Evolutionary conservation across 2,329 filamentous ascomycete species (phyloP), one percentile per base, ranked within the genome.

Genomic region (Penicillium aurantiogriseum): DNA sequence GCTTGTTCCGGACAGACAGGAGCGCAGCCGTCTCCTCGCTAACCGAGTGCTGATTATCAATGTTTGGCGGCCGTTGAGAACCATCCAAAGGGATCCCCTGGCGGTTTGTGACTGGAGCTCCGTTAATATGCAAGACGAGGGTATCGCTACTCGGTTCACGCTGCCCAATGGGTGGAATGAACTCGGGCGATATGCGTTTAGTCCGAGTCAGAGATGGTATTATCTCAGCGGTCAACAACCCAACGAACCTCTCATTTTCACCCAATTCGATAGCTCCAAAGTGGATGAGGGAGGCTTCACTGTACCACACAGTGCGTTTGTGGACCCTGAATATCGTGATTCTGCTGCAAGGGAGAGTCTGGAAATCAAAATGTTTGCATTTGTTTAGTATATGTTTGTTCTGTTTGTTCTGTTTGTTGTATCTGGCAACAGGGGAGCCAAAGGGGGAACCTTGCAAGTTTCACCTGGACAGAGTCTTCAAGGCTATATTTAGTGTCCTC

Each of bases 221-320:
- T 66, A 63, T 49, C 42, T 64, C 25, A 52, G 54, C 35, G 39
- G 42, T 25, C 61, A 66, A 56, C 57, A 51, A 51, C 60, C 59
- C 11, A 52, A 63, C 31, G 58, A 68, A 51, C 62, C 61, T 29
- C 38, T 66, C 27, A 39, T 67, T 19, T 68, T 68, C 21, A 63
- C 54, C 40, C 65, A 67, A 40, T 64, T 66, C 31, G 61, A 66
- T 47, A 63, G 60, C 38, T 46, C 56, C 42, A 43, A 53, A 44
- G 38, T 38, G 19, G 46, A 46, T 7, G 49, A 54, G 42, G 58
- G 56, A 21, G 57, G 61, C 17, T 51, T 56, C 31, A 63, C 55
- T 11, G 40, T 81, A 17, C 80, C 81, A 17, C 82, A 85, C 58
- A 78, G 77, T 11, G 79, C 81, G 3, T 84, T 85, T 69, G 68